These are phyloP conservation scores for Odontarrhena argentea DNA, from an alignment of 345 rosid genomes.

Conservation along the genomic window DNA sequence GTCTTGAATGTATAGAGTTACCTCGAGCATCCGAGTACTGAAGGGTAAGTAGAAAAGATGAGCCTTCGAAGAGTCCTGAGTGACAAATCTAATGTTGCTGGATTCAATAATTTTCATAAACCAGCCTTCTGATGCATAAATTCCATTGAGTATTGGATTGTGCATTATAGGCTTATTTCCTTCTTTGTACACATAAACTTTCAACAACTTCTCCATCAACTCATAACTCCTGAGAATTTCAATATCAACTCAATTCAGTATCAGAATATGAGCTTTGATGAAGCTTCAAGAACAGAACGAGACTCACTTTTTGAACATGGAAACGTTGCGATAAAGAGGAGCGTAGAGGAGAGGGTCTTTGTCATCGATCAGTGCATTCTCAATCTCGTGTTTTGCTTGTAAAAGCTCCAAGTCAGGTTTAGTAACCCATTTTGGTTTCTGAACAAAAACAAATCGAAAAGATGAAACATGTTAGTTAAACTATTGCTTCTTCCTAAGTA, in stretches of 20 bases:
- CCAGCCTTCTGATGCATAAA: slow-evolving; percentile 99
- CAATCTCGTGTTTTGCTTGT: slow-evolving; percentile 61
- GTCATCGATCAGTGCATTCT: slow-evolving; percentile 60
- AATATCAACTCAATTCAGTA: slow-evolving; percentile 5
- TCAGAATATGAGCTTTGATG: background rate
- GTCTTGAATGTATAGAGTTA: slow-evolving; percentile 61
- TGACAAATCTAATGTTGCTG: slow-evolving; percentile 60
- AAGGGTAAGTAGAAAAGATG: slow-evolving; percentile 92
- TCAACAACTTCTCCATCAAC: slow-evolving; percentile 80
- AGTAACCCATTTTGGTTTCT: slow-evolving; percentile 80
- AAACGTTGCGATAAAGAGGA: slow-evolving; percentile 73
- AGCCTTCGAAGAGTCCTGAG: slow-evolving; percentile 64
- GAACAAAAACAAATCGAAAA: slow-evolving; percentile 26
- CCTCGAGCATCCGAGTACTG: slow-evolving; percentile 79
- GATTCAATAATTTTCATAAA: slow-evolving; percentile 81
- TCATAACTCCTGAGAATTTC: slow-evolving; percentile 76
- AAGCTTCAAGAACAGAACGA: background rate
- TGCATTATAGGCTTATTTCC: slow-evolving; percentile 79
- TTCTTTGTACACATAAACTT: slow-evolving; percentile 83
- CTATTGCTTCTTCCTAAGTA: background rate
- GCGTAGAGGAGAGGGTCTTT: slow-evolving; percentile 63
- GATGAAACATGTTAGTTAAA: slow-evolving; percentile 26
- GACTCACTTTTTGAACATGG: slow-evolving; percentile 74
- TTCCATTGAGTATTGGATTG: slow-evolving; percentile 66
- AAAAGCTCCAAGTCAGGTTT: slow-evolving; percentile 63